phyloP scores from a whole-genome alignment of 1,284 basidiomycete genomes.

The Agroathelia rolfsii region DNA sequence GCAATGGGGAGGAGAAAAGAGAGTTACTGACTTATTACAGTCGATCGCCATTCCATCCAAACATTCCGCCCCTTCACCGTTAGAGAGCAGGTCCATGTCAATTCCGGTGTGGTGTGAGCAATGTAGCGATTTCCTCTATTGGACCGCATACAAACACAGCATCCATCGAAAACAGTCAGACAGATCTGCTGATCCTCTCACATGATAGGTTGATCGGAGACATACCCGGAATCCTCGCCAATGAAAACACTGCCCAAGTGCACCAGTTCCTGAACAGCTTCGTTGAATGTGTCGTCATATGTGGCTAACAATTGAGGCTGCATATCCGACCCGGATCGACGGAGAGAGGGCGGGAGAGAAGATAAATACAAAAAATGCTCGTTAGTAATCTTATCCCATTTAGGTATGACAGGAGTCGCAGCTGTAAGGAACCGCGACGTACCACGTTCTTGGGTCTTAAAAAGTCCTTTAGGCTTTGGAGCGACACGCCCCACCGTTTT shows the following conservation, averaged over 20 bases:
- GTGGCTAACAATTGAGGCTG: constrained; percentile 43
- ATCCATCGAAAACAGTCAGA: constrained; percentile 3
- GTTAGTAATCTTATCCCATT: background rate
- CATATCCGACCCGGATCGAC: constrained; percentile 13
- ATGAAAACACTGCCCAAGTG: constrained; percentile 76
- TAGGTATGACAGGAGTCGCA: background rate
- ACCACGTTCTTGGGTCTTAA: constrained; percentile 51
- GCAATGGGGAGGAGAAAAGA: constrained; percentile 9
- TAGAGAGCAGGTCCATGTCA: constrained; percentile 63
- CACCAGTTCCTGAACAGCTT: constrained; percentile 75
- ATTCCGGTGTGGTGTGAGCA: constrained; percentile 62
- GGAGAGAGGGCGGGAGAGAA: constrained; percentile 9
- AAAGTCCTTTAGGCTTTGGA: constrained; percentile 40
- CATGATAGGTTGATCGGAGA: constrained; percentile 11
- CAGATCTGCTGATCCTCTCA: no score
- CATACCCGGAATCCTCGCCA: constrained; percentile 63
- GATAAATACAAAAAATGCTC: constrained; percentile 8
- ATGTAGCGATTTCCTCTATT: constrained; percentile 65
- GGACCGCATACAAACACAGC: constrained; percentile 12
- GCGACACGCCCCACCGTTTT: constrained; percentile 62
- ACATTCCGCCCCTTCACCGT: constrained; percentile 59
- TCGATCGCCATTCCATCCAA: constrained; percentile 62
- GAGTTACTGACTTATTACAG: constrained; percentile 49
- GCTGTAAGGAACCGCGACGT: no score
- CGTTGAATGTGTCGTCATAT: constrained; percentile 66